A percentile compares a stretch with the other conserved stretches of the same genome.
These are phyloP conservation scores for Globisporangium lucens DNA, from an alignment of 352 stramenopile species.

Conservation along the genomic window DNA sequence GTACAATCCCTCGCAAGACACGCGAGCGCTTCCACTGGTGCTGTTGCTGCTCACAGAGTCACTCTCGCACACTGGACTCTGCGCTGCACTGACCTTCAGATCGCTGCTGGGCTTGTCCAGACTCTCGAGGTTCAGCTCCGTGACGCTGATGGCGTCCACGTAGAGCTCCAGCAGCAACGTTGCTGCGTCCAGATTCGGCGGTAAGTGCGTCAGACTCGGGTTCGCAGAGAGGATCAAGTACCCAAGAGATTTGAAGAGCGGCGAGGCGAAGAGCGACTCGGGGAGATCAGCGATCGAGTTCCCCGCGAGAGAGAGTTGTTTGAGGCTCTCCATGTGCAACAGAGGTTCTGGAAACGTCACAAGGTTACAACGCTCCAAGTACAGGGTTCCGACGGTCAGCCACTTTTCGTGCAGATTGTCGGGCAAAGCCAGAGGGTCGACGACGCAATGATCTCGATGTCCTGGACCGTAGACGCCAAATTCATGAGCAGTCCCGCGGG, in stretches of 20 bases:
- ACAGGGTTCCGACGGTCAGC: neutral
- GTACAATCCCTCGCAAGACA: slow-evolving; percentile 7
- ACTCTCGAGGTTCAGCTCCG: neutral
- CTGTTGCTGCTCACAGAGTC: neutral
- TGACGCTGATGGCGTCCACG: neutral
- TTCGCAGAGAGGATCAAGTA: slow-evolving; percentile 9
- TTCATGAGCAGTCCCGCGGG: slow-evolving; percentile 8
- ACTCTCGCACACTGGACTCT: slow-evolving; percentile 7
- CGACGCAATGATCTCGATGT: slow-evolving; percentile 13
- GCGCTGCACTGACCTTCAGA: slow-evolving; percentile 7
- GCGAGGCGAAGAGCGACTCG: neutral
- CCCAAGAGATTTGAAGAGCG: neutral
- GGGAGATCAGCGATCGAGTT: slow-evolving; percentile 10
- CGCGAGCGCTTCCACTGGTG: neutral
- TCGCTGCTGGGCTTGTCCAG: neutral
- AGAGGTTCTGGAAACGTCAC: neutral
- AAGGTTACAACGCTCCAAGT: slow-evolving; percentile 9
- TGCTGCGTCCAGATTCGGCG: neutral
- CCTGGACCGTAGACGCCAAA: slow-evolving; percentile 10
- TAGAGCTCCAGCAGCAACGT: slow-evolving; percentile 3
- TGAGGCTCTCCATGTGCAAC: slow-evolving; percentile 1
- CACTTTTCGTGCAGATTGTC: slow-evolving; percentile 5
- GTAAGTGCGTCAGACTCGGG: neutral
- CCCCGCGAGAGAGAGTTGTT: slow-evolving; percentile 5
- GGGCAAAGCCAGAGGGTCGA: neutral